Conservation (phyloP, 2,329 filamentous ascomycete species). For the Trichoderma aggressivum region DNA sequence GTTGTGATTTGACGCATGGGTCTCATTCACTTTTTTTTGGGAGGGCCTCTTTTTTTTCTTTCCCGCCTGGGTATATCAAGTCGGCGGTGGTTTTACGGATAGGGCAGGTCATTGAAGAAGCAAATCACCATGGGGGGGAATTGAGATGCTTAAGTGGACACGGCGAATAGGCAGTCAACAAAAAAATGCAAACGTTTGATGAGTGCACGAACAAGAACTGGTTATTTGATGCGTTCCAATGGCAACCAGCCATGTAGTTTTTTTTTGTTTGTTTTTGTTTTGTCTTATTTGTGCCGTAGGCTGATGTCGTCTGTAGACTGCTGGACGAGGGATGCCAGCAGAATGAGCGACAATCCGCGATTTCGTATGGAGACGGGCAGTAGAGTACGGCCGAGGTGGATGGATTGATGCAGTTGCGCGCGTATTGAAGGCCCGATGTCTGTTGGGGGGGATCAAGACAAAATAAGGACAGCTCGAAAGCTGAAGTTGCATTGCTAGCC, state of each 20-base stretch:
- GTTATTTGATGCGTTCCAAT: not conserved
- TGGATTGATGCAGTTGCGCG: not conserved
- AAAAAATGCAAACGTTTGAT: slow-evolving; percentile 19
- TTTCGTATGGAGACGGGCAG: not conserved
- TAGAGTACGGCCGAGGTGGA: not conserved
- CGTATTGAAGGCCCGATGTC: not conserved
- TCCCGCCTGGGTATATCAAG: slow-evolving; percentile 1
- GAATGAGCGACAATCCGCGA: not conserved
- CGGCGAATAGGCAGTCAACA: slow-evolving; percentile 18
- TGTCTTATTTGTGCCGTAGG: not conserved
- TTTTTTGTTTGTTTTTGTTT: not conserved
- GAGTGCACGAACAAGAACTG: slow-evolving; percentile 12
- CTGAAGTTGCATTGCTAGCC: not conserved
- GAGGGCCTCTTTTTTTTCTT: not conserved
- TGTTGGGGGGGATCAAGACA: not conserved
- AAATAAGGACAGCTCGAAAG: not conserved
- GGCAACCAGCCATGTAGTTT: not conserved
- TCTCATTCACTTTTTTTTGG: slow-evolving; percentile 17
- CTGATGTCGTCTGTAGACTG: not conserved
- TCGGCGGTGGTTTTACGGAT: slow-evolving; percentile 16
- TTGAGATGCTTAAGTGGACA: slow-evolving; percentile 18
- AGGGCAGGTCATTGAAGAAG: slow-evolving; percentile 16
- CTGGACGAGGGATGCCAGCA: not conserved
- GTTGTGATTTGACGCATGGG: slow-evolving; percentile 19
- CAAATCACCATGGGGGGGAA: slow-evolving; percentile 13